Evolutionary conservation across 2,329 filamentous ascomycete genomes (phyloP).

Genomic region (Pestalotiopsis sp.): DNA sequence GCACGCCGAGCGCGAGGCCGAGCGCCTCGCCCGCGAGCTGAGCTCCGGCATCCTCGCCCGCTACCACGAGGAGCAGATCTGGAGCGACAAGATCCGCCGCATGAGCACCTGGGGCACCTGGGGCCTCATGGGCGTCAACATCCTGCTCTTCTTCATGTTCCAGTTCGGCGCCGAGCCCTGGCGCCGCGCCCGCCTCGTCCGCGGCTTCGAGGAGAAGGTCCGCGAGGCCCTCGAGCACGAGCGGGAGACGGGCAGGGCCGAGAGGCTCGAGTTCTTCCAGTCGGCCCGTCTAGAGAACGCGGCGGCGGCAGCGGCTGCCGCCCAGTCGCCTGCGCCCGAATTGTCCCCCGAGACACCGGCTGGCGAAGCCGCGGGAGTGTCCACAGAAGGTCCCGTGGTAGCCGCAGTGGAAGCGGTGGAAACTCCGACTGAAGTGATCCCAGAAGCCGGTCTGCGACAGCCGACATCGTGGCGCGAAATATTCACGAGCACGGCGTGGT

Average conservation of each 20-base stretch:
- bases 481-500: constrained; percentile 44
- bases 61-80: constrained; percentile 99
- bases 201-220: constrained; percentile 80
- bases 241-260: constrained; percentile 50
- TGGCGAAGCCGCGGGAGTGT: neutral
- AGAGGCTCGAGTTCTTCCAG: constrained; percentile 36
- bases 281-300: constrained; percentile 34
- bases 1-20: constrained; percentile 77
- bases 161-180: constrained; percentile 93
- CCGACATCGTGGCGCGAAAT: constrained; percentile 44
- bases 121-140: constrained; percentile 96
- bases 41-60: constrained; percentile 84
- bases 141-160: constrained; percentile 82
- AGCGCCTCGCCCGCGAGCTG: constrained; percentile 74
- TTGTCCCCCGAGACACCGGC: neutral
- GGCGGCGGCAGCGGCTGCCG: constrained; percentile 33
- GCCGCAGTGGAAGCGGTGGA: constrained; percentile 22
- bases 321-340: neutral
- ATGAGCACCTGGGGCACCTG: constrained; percentile 99
- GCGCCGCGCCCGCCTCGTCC: constrained; percentile 79
- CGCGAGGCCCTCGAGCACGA: constrained; percentile 71
- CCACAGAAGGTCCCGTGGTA: constrained; percentile 10
- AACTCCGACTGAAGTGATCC: constrained; percentile 14
- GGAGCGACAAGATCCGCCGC: constrained; percentile 94
- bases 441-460: constrained; percentile 16